Base-by-base conservation (phyloP, 2,329 filamentous ascomycete species). In the Ilyonectria sp. region DNA sequence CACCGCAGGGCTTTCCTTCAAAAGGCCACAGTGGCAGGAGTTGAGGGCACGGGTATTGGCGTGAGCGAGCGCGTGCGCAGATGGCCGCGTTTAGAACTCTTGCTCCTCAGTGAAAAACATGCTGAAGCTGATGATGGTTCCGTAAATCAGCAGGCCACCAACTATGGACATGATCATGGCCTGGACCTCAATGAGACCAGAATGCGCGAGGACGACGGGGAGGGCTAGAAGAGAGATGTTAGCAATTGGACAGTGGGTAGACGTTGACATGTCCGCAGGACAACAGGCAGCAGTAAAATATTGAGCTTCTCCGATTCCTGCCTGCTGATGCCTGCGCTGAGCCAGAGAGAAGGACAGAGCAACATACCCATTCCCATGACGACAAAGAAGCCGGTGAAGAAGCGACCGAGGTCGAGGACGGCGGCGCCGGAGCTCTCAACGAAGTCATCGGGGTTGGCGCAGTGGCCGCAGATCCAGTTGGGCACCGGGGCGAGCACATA, bases 61-160 rank as follows among this genome's bases (percentile, higher is more conserved):
- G 43, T 59, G 49, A 47, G 53, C 53, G 29, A 37, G 46, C 21
- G 54, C 31, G 15, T 52, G 40, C 17, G 53, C 9, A 23, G 23
- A 13, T 33, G 8, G 50, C 6, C 35, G 19, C 35, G 26, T 76
- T 84, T 83, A 98, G 81, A 98, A 99, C 76, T 98, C 96, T 79
- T 97, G 93, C 80, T 98, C 94, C 82, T 98, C 95, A 80, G 95
- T 93, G 87, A 99, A 99, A 85, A 98, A 99, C 91, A 98, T 93
- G 73, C 93, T 92, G 82, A 99, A 99, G 84, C 93, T 96, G 83
- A 99, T 97, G 79, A 99, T 98, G 55, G 96, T 99, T 64, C 94
- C 94, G 83, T 99, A 99, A 80, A 99, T 99, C 79, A 99, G 85
- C 67, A 98, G 85, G 59, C 96, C 96, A 31, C 96, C 96, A 59